phyloP scores from a whole-genome alignment of 2,329 filamentous ascomycete genomes.

The Camillea tinctor region DNA sequence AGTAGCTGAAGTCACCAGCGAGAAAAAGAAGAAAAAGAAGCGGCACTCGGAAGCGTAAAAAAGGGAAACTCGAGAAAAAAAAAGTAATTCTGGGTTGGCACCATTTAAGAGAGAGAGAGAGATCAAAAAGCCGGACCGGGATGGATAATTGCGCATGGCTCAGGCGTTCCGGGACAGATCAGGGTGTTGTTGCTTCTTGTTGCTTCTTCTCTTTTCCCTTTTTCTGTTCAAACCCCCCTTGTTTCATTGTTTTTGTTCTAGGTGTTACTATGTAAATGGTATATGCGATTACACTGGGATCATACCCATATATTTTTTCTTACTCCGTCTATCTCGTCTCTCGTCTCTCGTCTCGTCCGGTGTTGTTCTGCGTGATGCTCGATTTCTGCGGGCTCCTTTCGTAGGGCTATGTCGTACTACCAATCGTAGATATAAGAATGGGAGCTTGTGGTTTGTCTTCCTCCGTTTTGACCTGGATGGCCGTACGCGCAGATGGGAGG shows the following conservation, averaged over 20 bases:
- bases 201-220: background rate
- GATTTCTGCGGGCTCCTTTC: no score
- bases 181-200: background rate
- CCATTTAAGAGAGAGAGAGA: no score
- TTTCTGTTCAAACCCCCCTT: background rate
- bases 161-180: no score
- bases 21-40: constrained; percentile 50
- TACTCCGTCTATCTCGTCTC: no score
- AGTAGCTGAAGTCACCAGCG: constrained; percentile 42
- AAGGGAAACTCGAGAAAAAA: background rate
- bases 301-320: background rate
- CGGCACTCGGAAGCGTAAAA: constrained; percentile 34
- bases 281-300: background rate
- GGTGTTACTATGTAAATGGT: no score
- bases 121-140: constrained; percentile 3
- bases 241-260: background rate
- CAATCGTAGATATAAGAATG: no score
- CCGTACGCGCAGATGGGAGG: no score
- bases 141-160: background rate
- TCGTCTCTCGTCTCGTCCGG: no score
- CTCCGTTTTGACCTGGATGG: no score
- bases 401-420: no score
- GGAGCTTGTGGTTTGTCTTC: no score
- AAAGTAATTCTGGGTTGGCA: background rate
- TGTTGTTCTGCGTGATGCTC: no score